Percentiles rank a stretch among this genome's conserved stretches.
These are phyloP conservation scores for Petrea volubilis DNA, from an alignment of 257 asterid genomes.

Conservation along the genomic window DNA sequence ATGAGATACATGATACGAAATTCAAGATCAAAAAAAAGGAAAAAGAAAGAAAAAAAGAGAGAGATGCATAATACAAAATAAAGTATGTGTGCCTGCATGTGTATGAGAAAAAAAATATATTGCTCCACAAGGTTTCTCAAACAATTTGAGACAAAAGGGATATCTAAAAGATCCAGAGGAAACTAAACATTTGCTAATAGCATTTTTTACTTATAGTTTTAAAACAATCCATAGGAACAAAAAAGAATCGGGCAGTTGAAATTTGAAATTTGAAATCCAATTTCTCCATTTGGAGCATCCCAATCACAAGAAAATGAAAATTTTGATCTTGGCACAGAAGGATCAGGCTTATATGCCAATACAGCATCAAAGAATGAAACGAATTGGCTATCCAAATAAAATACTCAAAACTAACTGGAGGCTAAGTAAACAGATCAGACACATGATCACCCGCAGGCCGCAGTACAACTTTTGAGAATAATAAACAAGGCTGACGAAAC, in stretches of 20 bases:
- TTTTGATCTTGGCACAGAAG: not conserved
- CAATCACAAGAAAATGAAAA: not conserved
- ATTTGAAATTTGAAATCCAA: not conserved
- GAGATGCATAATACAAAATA: conserved; percentile 9
- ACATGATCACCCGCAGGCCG: not conserved
- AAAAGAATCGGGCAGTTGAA: not conserved
- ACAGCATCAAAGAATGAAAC: not conserved
- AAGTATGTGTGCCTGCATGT: not conserved
- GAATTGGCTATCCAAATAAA: not conserved
- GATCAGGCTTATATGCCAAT: not conserved
- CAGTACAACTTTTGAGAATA: conserved; percentile 7
- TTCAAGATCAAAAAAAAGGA: too few relatives aligned
- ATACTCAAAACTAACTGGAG: not conserved
- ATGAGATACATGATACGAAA: conserved; percentile 13
- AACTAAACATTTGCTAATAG: not conserved
- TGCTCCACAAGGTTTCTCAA: not conserved
- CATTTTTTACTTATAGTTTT: not conserved
- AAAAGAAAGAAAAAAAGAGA: too few relatives aligned
- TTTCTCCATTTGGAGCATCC: not conserved
- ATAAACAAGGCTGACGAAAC: not conserved
- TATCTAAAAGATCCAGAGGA: not conserved
- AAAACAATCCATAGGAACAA: not conserved
- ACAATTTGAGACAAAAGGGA: not conserved
- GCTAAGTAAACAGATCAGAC: conserved; percentile 12
- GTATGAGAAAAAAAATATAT: not conserved